A percentile compares a stretch with the other conserved stretches of the same genome.
Conservation (phyloP, 371 early-diverging fungal species). For the Lichtheimia hyalospora region DNA sequence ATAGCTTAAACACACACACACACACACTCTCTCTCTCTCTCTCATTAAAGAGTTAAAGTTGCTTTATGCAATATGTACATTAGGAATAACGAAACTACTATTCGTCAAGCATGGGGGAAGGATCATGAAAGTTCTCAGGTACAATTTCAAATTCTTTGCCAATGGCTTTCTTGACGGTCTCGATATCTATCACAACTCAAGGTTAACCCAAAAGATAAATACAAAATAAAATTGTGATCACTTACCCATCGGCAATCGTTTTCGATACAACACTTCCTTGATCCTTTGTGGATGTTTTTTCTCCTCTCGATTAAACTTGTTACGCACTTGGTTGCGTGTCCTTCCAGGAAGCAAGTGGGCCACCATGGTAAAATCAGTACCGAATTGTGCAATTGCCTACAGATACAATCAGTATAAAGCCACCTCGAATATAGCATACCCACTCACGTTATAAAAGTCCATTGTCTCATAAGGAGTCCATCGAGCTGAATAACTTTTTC, state of each 20-base stretch:
- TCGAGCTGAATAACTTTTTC: conserved; percentile 26
- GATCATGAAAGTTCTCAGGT: conserved; percentile 29
- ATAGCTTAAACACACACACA: too few relatives aligned
- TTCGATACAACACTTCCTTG: conserved; percentile 49
- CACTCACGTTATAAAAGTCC: conserved; percentile 58
- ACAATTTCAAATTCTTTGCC: conserved; percentile 27
- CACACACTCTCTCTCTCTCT: too few relatives aligned
- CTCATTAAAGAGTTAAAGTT: too few relatives aligned
- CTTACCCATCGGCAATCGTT: conserved; percentile 48
- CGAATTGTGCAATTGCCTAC: conserved; percentile 71
- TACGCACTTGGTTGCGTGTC: conserved; percentile 60
- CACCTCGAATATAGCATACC: neutral
- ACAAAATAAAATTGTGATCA: neutral
- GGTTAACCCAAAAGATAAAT: neutral
- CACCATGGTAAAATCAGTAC: conserved; percentile 76
- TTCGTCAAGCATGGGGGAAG: too few relatives aligned
- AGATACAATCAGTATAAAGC: neutral
- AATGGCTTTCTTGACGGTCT: conserved; percentile 19
- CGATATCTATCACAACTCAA: conserved; percentile 15
- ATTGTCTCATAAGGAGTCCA: conserved; percentile 66
- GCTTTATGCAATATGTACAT: too few relatives aligned
- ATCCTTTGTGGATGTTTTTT: conserved; percentile 50
- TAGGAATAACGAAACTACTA: too few relatives aligned
- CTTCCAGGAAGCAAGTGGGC: conserved; percentile 57
- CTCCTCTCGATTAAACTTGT: conserved; percentile 73